Evolutionary conservation across 2,329 filamentous ascomycete genomes (phyloP), one percentile per base, ranked within the genome.

Genomic region (Fusarium coffeatum): DNA sequence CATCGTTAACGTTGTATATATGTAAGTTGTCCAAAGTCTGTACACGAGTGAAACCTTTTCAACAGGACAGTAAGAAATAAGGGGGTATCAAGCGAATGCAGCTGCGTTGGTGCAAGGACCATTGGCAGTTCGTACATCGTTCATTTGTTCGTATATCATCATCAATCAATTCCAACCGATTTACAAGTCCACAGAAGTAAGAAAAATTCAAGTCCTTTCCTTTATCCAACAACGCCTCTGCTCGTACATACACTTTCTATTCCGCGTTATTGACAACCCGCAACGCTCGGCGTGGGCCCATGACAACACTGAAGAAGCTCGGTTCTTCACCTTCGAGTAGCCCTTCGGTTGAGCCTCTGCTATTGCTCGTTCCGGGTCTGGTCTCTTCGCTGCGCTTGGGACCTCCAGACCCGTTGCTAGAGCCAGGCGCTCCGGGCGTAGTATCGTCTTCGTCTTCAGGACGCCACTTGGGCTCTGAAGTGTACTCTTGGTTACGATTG

Each of bases 261-360:
- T 83, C 82, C 51, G 77, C 77, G 16, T 78, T 80, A 50, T 93
- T 93, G 23, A 92, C 89, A 37, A 93, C 90, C 74, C 89, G 83
- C 80, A 93, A 80, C 73, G 89, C 92, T 74, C 90, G 82, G 74
- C 90, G 83, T 23, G 90, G 90, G 65, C 90, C 90, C 78, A 93
- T 78, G 73, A 92, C 80, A 28, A 92, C 89, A 51, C 86, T 91
- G 77, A 92, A 89, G 79, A 93, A 93, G 61, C 86, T 91, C 64
- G 91, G 91, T 77, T 93, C 89, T 64, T 88, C 84, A 0, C 87
- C 88, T 6, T 82, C 83, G 18, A 91, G 74, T 66, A 92, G 74
- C 2, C 74, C 74, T 48, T 76, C 74, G 1, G 73, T 73, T 72
- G 90, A 88, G 59, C 89, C 88, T 53, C 76, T 55, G 65, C 75